phyloP scores from a whole-genome alignment of 495 filamentous ascomycete genomes.

The Xylaria longipes region DNA sequence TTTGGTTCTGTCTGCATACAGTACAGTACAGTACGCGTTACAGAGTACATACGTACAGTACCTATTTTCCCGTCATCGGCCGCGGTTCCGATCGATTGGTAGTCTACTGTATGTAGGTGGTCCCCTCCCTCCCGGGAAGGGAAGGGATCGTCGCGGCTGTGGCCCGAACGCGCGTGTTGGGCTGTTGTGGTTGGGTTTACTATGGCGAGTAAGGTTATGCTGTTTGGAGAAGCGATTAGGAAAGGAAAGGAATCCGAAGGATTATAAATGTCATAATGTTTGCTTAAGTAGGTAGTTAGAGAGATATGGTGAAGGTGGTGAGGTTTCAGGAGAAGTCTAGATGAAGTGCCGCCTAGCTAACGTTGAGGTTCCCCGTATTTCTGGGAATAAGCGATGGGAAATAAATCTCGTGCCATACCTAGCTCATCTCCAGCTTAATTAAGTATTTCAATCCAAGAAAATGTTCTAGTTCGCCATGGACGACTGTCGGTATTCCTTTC shows the following conservation, averaged over 20 bases:
- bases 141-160: conserved; percentile 6
- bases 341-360: not conserved
- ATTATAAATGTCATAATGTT: not conserved
- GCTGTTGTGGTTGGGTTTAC: no score
- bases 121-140: no score
- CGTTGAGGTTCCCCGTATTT: not conserved
- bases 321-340: not conserved
- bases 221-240: not conserved
- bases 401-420: not conserved
- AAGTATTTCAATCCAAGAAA: not conserved
- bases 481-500: not conserved
- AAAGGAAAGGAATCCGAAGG: not conserved
- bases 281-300: not conserved
- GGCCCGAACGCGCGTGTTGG: not conserved
- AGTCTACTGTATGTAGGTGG: no score
- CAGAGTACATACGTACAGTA: no score
- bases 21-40: no score
- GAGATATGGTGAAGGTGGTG: not conserved
- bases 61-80: conserved; percentile 4
- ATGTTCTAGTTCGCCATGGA: not conserved
- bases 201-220: no score
- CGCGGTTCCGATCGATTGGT: conserved; percentile 2
- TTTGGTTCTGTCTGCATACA: not conserved
- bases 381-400: no score
- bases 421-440: not conserved